A percentile compares a stretch with the other conserved stretches of the same genome.
phyloP scores from a whole-genome alignment of 495 filamentous ascomycete species.

The Hyaloscypha hepaticicola region DNA sequence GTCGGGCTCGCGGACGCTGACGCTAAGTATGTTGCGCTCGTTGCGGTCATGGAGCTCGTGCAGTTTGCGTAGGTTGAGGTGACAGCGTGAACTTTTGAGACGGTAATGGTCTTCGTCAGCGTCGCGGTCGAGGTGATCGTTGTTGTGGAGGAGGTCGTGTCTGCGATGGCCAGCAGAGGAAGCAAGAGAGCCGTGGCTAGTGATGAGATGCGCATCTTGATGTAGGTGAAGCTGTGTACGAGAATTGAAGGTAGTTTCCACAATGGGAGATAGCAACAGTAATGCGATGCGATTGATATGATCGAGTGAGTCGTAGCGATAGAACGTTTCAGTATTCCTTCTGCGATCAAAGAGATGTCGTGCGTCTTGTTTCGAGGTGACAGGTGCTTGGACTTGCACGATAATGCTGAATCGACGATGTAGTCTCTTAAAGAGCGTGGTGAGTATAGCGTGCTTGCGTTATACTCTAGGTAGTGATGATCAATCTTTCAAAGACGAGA shows the following conservation, averaged over 20 bases:
- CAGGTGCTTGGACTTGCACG: slow-evolving; percentile 13
- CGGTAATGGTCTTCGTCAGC: slow-evolving; percentile 52
- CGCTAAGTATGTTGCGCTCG: slow-evolving; percentile 24
- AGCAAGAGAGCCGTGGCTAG: slow-evolving; percentile 44
- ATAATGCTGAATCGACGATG: not conserved
- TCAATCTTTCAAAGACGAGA: slow-evolving; percentile 32
- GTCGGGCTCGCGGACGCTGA: slow-evolving; percentile 7
- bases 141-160: slow-evolving; percentile 33
- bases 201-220: slow-evolving; percentile 41
- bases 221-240: slow-evolving; percentile 12
- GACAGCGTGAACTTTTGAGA: slow-evolving; percentile 39
- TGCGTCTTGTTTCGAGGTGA: slow-evolving; percentile 16
- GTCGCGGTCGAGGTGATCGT: slow-evolving; percentile 50
- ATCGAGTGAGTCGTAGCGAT: not conserved
- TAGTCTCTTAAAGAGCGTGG: slow-evolving; percentile 17
- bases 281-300: slow-evolving; percentile 5
- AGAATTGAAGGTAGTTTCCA: slow-evolving; percentile 15
- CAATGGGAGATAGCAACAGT: slow-evolving; percentile 5
- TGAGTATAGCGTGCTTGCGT: slow-evolving; percentile 25
- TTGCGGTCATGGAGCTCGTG: slow-evolving; percentile 27
- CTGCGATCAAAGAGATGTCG: slow-evolving; percentile 11
- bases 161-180: slow-evolving; percentile 39
- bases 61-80: slow-evolving; percentile 33
- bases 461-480: slow-evolving; percentile 16
- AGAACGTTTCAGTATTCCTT: slow-evolving; percentile 4